phyloP scores from a whole-genome alignment of 306 rosid genomes.

The Trichosanthes cucumerina region DNA sequence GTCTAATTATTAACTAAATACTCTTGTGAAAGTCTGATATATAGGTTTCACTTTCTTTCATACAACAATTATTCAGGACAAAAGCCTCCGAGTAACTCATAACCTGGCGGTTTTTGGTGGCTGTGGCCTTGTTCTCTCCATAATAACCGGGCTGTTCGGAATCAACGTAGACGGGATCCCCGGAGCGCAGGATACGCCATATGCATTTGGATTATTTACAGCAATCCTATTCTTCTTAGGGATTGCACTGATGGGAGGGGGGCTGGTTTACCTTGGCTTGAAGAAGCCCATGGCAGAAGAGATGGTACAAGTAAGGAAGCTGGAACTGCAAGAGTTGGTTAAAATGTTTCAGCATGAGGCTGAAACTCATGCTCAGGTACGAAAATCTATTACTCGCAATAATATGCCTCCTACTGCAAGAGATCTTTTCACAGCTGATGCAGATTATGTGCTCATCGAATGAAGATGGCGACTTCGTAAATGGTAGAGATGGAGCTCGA shows the following conservation, averaged over 20 bases:
- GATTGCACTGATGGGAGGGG: slow-evolving; percentile 39
- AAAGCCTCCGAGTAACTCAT: slow-evolving; percentile 83
- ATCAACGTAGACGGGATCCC: slow-evolving; percentile 94
- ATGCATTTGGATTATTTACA: slow-evolving; percentile 72
- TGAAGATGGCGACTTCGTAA: background rate
- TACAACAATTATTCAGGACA: slow-evolving; percentile 42
- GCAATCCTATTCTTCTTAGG: slow-evolving; percentile 48
- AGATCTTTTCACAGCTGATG: slow-evolving; percentile 26
- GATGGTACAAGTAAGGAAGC: slow-evolving; percentile 59
- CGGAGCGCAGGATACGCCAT: slow-evolving; percentile 52
- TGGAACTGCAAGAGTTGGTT: slow-evolving; percentile 70
- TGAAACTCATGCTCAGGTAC: slow-evolving; percentile 76
- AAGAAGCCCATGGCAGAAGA: slow-evolving; percentile 46
- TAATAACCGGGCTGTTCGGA: slow-evolving; percentile 81
- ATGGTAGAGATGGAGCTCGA: background rate
- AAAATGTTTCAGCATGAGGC: slow-evolving; percentile 88
- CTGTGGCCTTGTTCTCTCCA: slow-evolving; percentile 66
- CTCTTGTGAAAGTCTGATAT: background rate
- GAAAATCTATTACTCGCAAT: slow-evolving; percentile 35
- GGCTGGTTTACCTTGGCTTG: slow-evolving; percentile 65
- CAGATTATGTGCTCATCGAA: slow-evolving; percentile 32
- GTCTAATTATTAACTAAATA: background rate
- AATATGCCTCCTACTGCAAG: slow-evolving; percentile 74
- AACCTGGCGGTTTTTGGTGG: slow-evolving; percentile 80
- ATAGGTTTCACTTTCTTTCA: background rate